Evolutionary conservation across 768 basidiomycete species (phyloP).

Genomic region (Lenzites betulinus): DNA sequence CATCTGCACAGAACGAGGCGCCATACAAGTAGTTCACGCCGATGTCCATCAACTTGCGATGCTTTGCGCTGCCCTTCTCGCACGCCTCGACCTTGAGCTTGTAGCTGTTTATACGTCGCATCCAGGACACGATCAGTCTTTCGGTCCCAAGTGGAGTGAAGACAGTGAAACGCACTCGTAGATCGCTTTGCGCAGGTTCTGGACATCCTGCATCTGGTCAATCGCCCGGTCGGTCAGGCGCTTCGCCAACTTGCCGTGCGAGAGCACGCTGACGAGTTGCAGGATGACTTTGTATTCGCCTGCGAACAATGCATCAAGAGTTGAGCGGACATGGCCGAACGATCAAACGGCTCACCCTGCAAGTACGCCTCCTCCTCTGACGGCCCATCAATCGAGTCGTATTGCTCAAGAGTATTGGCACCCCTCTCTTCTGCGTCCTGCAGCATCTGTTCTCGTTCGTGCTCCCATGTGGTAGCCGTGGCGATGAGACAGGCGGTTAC

Average conservation of each 20-base stretch:
- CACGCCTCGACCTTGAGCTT: constrained; percentile 87
- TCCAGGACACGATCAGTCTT: not conserved
- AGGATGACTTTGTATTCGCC: constrained; percentile 98
- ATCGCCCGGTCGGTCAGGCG: constrained; percentile 84
- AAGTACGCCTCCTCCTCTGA: constrained; percentile 89
- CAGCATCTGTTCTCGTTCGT: constrained; percentile 38
- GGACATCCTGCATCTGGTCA: constrained; percentile 94
- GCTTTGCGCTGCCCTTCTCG: constrained; percentile 76
- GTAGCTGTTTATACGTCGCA: constrained; percentile 53
- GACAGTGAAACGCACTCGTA: constrained; percentile 68
- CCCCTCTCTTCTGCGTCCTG: constrained; percentile 35
- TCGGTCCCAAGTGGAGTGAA: not conserved
- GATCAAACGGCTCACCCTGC: constrained; percentile 54
- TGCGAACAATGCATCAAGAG: constrained; percentile 31
- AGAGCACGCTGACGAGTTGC: constrained; percentile 89
- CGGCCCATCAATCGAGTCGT: constrained; percentile 76
- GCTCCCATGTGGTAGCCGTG: constrained; percentile 62
- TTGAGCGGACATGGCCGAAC: not conserved
- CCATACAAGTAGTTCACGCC: constrained; percentile 81
- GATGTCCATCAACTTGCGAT: constrained; percentile 69
- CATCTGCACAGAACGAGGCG: constrained; percentile 30
- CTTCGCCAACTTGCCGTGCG: constrained; percentile 92
- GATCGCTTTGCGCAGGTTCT: constrained; percentile 93
- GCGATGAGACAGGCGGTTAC: constrained; percentile 86
- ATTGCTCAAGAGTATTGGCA: constrained; percentile 44